A percentile compares a stretch with the other conserved stretches of the same genome.
Conservation (phyloP, 2,329 filamentous ascomycete species). For the Penicillium aurantiogriseum region DNA sequence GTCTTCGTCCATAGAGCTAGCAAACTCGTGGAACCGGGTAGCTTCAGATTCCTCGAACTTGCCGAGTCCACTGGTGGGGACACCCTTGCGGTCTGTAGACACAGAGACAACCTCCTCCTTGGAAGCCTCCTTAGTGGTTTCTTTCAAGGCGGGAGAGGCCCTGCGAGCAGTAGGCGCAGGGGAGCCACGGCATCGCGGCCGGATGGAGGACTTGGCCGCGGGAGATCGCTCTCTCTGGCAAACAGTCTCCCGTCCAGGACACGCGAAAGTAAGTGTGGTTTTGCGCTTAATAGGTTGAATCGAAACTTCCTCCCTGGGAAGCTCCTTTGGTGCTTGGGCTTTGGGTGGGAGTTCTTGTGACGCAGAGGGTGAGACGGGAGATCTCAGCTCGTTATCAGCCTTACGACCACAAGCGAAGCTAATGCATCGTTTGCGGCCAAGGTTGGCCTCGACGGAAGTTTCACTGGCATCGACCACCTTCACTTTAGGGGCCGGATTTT, state of each 20-base stretch:
- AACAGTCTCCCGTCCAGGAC: conserved; percentile 39
- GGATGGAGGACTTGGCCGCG: conserved; percentile 22
- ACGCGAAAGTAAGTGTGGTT: conserved; percentile 49
- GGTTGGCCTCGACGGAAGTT: conserved; percentile 59
- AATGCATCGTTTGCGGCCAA: conserved; percentile 82
- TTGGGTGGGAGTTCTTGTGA: conserved; percentile 29
- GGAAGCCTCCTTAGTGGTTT: neutral
- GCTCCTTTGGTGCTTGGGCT: conserved; percentile 12
- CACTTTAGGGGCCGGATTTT: conserved; percentile 22
- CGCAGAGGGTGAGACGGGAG: conserved; percentile 21
- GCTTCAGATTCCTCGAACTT: conserved; percentile 45
- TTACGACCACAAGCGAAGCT: conserved; percentile 83
- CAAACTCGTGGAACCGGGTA: conserved; percentile 80
- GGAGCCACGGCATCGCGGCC: conserved; percentile 38
- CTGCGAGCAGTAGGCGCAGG: conserved; percentile 40
- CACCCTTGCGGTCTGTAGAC: conserved; percentile 22
- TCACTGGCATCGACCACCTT: conserved; percentile 46
- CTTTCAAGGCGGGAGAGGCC: conserved; percentile 21
- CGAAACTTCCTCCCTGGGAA: conserved; percentile 9
- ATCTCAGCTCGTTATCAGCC: conserved; percentile 39
- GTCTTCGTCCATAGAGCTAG: conserved; percentile 73
- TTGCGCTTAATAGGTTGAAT: conserved; percentile 41
- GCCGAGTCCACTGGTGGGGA: conserved; percentile 38
- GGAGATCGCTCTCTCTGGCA: conserved; percentile 30
- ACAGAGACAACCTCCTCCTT: conserved; percentile 16